Conservation (phyloP, 2,329 filamentous ascomycete species). For the Claviceps africana region DNA sequence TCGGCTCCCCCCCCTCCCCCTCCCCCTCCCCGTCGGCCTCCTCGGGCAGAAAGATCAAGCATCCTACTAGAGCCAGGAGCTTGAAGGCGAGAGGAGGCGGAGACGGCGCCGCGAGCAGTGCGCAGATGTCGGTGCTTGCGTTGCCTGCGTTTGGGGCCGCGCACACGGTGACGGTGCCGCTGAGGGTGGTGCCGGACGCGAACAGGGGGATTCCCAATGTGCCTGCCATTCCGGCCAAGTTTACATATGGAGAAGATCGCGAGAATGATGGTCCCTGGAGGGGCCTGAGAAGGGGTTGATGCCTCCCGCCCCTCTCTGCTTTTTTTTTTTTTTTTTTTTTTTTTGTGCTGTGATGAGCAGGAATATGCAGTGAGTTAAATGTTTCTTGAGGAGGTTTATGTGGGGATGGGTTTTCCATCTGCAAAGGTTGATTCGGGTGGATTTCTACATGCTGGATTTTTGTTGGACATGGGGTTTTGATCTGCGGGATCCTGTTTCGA, state of each 20-base stretch:
- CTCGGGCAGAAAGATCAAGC: constrained; percentile 2
- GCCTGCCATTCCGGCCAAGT: constrained; percentile 30
- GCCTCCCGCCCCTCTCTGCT: no score
- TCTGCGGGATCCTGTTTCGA: no score
- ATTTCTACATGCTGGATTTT: neutral
- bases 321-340: no score
- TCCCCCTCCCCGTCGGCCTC: neutral
- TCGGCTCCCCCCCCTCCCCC: neutral
- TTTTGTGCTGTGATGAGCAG: no score
- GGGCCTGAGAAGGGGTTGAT: constrained; percentile 11
- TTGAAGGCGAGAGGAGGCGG: neutral
- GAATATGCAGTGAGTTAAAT: no score
- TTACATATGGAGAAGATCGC: constrained; percentile 20
- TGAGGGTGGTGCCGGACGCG: constrained; percentile 29
- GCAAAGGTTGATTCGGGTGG: neutral
- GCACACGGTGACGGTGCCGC: constrained; percentile 9
- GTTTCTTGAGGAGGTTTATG: no score
- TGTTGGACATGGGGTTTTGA: no score
- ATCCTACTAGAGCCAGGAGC: constrained; percentile 2
- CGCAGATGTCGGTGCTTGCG: neutral
- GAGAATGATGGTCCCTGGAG: constrained; percentile 21
- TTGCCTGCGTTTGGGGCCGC: neutral
- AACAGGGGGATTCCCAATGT: constrained; percentile 33
- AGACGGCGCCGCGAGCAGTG: neutral
- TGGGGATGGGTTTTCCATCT: no score